Evolutionary conservation across 768 basidiomycete species (phyloP).

Genomic region (Ramaria sp.): DNA sequence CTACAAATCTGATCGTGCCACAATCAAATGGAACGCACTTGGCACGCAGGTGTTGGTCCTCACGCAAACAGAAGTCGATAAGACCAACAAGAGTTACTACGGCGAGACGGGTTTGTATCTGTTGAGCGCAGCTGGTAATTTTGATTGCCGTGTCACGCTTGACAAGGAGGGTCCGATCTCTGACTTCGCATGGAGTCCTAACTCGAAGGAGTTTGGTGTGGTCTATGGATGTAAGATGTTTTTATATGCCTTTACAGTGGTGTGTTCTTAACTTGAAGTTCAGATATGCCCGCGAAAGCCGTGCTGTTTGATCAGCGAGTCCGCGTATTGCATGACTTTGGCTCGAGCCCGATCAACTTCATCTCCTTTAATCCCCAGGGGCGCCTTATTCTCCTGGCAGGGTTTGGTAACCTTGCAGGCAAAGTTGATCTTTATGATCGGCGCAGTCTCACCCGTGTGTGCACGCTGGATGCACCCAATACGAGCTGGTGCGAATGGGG

Average conservation of each 20-base stretch:
- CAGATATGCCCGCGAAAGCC: conserved; percentile 92
- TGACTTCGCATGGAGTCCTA: conserved; percentile 93
- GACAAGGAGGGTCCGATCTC: conserved; percentile 98
- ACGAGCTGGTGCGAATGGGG: conserved; percentile 95
- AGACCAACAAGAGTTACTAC: conserved; percentile 95
- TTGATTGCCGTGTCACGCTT: conserved; percentile 77
- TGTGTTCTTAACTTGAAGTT: conserved; percentile 2
- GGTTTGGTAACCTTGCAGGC: conserved; percentile 94
- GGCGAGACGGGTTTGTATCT: conserved; percentile 95
- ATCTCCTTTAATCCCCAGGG: conserved; percentile 93
- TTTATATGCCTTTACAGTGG: not conserved
- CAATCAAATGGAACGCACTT: conserved; percentile 93
- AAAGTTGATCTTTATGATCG: conserved; percentile 90
- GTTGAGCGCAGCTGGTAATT: conserved; percentile 84
- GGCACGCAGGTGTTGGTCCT: conserved; percentile 88
- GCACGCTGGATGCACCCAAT: conserved; percentile 80
- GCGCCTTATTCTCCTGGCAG: conserved; percentile 76
- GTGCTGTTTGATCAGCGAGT: conserved; percentile 89
- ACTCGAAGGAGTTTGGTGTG: conserved; percentile 93
- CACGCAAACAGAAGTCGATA: conserved; percentile 95
- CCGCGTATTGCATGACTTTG: conserved; percentile 82
- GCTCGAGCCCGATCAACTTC: conserved; percentile 81
- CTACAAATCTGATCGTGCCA: conserved; percentile 88
- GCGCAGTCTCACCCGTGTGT: conserved; percentile 69
- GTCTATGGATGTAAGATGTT: conserved; percentile 83